Evolutionary conservation across 345 rosid species (phyloP).

Genomic region (Nasturtium officinale): DNA sequence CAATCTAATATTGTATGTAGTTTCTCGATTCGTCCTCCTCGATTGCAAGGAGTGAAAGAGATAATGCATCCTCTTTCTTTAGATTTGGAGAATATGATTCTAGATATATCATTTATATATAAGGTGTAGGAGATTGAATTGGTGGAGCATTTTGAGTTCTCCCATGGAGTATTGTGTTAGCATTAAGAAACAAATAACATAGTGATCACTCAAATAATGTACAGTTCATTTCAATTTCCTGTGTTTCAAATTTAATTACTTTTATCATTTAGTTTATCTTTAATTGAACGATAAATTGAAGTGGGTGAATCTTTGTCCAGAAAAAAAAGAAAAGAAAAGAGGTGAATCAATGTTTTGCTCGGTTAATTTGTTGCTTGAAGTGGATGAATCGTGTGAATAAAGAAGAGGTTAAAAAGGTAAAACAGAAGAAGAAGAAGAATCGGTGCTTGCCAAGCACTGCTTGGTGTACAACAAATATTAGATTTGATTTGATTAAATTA

Average conservation of each 20-base stretch:
- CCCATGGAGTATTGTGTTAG: conserved; percentile 30
- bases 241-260: neutral
- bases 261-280: neutral
- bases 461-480: neutral
- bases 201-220: conserved; percentile 26
- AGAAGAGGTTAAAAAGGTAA: neutral
- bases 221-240: conserved; percentile 24
- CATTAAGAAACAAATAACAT: conserved; percentile 10
- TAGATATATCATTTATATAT: neutral
- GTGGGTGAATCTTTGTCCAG: neutral
- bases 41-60: conserved; percentile 25
- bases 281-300: no score
- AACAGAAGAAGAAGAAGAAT: neutral
- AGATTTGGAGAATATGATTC: conserved; percentile 24
- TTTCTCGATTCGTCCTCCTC: conserved; percentile 24
- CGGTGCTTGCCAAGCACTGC: no score
- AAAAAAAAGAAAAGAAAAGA: no score
- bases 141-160: conserved; percentile 38
- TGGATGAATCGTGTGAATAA: no score
- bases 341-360: neutral
- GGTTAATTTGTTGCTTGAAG: neutral
- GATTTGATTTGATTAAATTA: no score
- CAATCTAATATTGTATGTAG: conserved; percentile 30
- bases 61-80: conserved; percentile 20
- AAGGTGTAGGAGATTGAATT: conserved; percentile 31